Evolutionary conservation across 768 basidiomycete genomes (phyloP), one percentile per base, ranked within the genome.

Genomic region (Russula earlei): DNA sequence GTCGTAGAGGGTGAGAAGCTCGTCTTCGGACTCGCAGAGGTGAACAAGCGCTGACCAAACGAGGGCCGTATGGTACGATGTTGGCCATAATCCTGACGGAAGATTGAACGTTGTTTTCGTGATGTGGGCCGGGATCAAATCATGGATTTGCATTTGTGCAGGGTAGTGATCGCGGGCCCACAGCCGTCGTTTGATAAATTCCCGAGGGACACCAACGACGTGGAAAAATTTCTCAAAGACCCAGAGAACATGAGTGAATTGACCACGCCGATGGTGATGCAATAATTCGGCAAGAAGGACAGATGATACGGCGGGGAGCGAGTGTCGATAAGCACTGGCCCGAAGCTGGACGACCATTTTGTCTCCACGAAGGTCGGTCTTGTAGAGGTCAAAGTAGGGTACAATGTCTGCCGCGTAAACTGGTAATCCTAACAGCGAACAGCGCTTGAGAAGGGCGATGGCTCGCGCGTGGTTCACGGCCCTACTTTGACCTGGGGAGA

Each of bases 161-260:
- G 41, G 46, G 54, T 42, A 60, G 9, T 56, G 42, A n/a, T 33
- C 6, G 38, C 54, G 36, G 29, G 20, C 38, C 50, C 49, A 56
- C 3, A 62, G 40, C 4, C 14, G 46, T 38, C 27, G 46, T 19
- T 3, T 40, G 40, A 49, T 10, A 1, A 58, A 54, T 12, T 54
- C 36, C 10, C n/a, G 19, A 0, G 84, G 82, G n/a, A 87, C 69
- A 14, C 80, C 83, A 36, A 73, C 67, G 7, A 73, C 58, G 52
- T 74, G 74, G 62, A 83, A 85, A 51, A 79, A 73, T 6, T 75
- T 71, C 12, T 68, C 66, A 63, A 80, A 87, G 0, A 75, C 68
- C 45, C 69, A 41, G 36, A 66, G 54, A 9, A 64, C 49, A 2
- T 51, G 33, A 17, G 4, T 17, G 27, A 58, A 37, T 10, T 65